phyloP scores from a whole-genome alignment of 495 filamentous ascomycete genomes.

The Venustampulla echinocandica region DNA sequence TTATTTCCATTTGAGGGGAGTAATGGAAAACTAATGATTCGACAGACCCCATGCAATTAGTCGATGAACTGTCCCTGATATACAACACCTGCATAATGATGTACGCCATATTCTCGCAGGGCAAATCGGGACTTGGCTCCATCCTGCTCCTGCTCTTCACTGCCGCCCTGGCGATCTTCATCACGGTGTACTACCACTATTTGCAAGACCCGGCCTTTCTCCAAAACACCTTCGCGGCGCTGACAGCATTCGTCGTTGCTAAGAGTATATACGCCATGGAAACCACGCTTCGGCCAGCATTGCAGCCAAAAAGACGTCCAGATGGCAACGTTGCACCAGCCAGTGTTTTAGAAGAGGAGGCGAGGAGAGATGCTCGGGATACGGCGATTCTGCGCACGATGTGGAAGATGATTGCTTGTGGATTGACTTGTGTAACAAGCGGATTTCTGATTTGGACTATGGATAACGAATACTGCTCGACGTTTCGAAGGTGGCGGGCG shows the following conservation, averaged over 20 bases:
- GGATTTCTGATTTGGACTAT: constrained; percentile 82
- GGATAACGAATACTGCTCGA: constrained; percentile 71
- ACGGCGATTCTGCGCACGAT: constrained; percentile 52
- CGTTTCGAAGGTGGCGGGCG: constrained; percentile 58
- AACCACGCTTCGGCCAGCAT: constrained; percentile 53
- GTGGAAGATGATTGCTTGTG: constrained; percentile 53
- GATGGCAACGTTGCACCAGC: neutral
- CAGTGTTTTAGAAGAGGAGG: too few species aligned
- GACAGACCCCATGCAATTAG: constrained; percentile 89
- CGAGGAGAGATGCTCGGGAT: constrained; percentile 25
- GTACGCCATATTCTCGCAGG: constrained; percentile 74
- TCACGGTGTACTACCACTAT: constrained; percentile 70
- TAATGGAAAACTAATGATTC: constrained; percentile 10
- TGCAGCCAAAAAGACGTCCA: constrained; percentile 26
- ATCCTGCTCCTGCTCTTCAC: constrained; percentile 7
- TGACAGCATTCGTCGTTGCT: constrained; percentile 64
- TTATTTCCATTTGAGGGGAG: constrained; percentile 1
- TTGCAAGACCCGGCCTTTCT: constrained; percentile 87
- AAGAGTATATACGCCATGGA: constrained; percentile 86
- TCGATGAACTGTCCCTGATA: constrained; percentile 95
- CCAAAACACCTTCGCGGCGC: constrained; percentile 70
- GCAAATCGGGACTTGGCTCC: constrained; percentile 30
- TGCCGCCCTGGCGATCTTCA: constrained; percentile 10
- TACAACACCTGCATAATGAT: constrained; percentile 89
- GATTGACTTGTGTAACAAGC: constrained; percentile 63